Conservation (phyloP, 768 basidiomycete genomes). For the Panaeolus papilionaceus region DNA sequence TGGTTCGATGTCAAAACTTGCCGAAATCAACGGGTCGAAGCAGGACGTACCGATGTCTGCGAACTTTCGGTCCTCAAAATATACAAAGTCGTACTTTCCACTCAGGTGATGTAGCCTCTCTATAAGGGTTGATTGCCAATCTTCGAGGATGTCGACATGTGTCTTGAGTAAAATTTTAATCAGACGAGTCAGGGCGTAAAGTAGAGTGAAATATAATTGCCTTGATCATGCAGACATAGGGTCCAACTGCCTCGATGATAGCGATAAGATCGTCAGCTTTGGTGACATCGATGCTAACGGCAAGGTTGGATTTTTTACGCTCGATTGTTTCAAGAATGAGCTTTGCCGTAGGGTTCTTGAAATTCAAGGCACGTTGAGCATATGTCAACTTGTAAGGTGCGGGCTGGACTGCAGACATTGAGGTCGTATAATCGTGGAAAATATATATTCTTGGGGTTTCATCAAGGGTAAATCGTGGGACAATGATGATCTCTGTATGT, state of each 20-base stretch:
- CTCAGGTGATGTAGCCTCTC: conserved; percentile 73
- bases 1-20: conserved; percentile 38
- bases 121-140: conserved; percentile 81
- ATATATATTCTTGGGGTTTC: no score
- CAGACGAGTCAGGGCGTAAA: conserved; percentile 25
- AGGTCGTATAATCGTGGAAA: background rate
- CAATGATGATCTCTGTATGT: no score
- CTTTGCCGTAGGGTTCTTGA: conserved; percentile 79
- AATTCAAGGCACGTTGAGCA: conserved; percentile 59
- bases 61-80: conserved; percentile 99
- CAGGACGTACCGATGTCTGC: conserved; percentile 88
- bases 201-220: conserved; percentile 46
- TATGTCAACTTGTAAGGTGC: conserved; percentile 58
- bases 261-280: conserved; percentile 77
- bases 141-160: conserved; percentile 94
- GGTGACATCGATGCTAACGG: conserved; percentile 95
- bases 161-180: conserved; percentile 62
- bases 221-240: conserved; percentile 94
- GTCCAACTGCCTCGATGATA: conserved; percentile 89
- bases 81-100: conserved; percentile 87
- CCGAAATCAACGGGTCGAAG: background rate
- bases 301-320: conserved; percentile 89
- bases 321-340: conserved; percentile 82
- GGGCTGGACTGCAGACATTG: conserved; percentile 36
- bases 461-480: no score